Evolutionary conservation across 768 basidiomycete species (phyloP).

Genomic region (Trametes gibbosa): DNA sequence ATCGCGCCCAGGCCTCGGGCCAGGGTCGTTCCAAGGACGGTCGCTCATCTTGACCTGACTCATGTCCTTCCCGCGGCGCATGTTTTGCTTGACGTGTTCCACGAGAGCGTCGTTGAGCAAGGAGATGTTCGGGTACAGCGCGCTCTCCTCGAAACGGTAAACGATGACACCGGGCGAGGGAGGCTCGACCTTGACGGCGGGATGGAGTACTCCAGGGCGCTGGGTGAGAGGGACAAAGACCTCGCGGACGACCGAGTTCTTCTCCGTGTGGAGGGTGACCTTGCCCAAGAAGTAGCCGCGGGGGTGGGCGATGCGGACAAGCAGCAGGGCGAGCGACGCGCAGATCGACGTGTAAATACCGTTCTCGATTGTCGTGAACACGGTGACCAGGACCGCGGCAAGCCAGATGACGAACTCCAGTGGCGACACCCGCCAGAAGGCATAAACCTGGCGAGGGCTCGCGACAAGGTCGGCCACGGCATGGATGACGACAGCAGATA

Average conservation of each 20-base stretch:
- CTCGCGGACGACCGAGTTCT: conserved; percentile 51
- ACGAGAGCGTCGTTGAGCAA: conserved; percentile 70
- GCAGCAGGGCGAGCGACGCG: conserved; percentile 75
- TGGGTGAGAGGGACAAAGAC: conserved; percentile 78
- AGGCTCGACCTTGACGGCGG: conserved; percentile 66
- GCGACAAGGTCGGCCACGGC: conserved; percentile 88
- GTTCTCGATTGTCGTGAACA: conserved; percentile 93
- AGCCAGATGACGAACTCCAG: conserved; percentile 88
- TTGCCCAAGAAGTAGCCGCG: conserved; percentile 90
- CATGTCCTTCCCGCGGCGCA: conserved; percentile 74
- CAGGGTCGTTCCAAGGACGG: conserved; percentile 94
- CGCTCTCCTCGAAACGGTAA: conserved; percentile 90
- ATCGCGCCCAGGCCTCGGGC: conserved; percentile 56
- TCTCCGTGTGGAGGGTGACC: conserved; percentile 54
- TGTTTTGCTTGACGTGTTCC: conserved; percentile 75
- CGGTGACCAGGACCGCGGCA: conserved; percentile 82
- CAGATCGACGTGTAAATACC: conserved; percentile 87
- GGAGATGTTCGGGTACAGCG: conserved; percentile 79
- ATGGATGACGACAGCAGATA: conserved; percentile 96
- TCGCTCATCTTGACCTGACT: conserved; percentile 61
- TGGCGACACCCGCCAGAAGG: conserved; percentile 92
- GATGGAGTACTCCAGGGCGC: conserved; percentile 58
- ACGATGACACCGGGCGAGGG: conserved; percentile 86
- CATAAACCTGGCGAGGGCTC: conserved; percentile 76
- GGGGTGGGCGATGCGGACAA: conserved; percentile 85